phyloP scores from a whole-genome alignment of 1,139 yeast genomes.

The Geotrichum europaeum region DNA sequence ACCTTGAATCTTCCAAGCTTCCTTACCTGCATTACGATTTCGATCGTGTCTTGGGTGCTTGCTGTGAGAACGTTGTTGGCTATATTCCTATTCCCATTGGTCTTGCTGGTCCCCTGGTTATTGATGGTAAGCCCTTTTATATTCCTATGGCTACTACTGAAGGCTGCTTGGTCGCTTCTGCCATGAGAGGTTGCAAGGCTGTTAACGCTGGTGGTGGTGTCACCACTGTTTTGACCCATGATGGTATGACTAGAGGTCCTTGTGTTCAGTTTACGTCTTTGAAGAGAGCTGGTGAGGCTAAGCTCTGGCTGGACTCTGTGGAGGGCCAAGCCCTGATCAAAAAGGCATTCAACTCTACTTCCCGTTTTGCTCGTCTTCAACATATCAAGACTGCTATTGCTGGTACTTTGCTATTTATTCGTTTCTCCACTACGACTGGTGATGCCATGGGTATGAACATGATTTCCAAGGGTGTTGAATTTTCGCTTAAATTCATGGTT shows the following conservation, averaged over 20 bases:
- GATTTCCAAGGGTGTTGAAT: constrained; percentile 98
- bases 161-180: constrained; percentile 96
- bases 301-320: constrained; percentile 90
- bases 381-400: constrained; percentile 90
- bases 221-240: constrained; percentile 82
- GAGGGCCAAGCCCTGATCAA: constrained; percentile 81
- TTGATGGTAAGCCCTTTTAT: constrained; percentile 81
- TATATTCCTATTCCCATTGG: constrained; percentile 95
- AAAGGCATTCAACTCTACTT: constrained; percentile 91
- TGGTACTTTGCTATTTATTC: constrained; percentile 80
- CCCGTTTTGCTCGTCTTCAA: constrained; percentile 93
- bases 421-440: constrained; percentile 96
- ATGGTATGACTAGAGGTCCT: constrained; percentile 99
- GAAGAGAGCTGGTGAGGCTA: constrained; percentile 88
- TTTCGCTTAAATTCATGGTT: constrained; percentile 73
- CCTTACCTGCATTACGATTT: constrained; percentile 86
- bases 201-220: constrained; percentile 97
- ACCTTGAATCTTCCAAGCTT: constrained; percentile 60
- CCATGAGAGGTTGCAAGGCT: constrained; percentile 99
- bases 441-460: constrained; percentile 99
- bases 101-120: constrained; percentile 91
- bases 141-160: constrained; percentile 99
- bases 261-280: constrained; percentile 84
- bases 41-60: constrained; percentile 95
- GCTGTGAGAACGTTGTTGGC: constrained; percentile 98